phyloP scores from a whole-genome alignment of 495 filamentous ascomycete genomes.

The Chaetomium tenue region DNA sequence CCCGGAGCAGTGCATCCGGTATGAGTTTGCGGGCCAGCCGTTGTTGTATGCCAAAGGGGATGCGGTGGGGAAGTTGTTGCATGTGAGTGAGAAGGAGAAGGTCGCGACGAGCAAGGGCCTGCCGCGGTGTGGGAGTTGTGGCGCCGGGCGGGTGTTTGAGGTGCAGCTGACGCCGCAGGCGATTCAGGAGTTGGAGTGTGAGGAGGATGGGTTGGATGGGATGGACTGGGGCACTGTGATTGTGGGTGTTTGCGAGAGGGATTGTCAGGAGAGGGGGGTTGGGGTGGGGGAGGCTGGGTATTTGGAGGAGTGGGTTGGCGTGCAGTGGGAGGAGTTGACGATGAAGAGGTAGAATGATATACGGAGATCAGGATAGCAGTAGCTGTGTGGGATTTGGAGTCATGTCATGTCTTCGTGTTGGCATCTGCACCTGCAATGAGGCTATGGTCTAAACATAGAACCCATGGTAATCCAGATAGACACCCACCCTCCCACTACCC shows the following conservation, averaged over 20 bases:
- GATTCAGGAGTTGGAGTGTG: slow-evolving; percentile 82
- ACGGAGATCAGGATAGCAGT: background rate
- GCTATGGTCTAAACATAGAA: slow-evolving; percentile 27
- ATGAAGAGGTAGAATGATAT: slow-evolving; percentile 29
- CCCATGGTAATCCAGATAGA: slow-evolving; percentile 23
- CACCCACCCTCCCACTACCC: slow-evolving; percentile 24
- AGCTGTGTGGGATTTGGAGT: background rate
- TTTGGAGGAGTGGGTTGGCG: slow-evolving; percentile 92
- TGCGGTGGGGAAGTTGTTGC: slow-evolving; percentile 64
- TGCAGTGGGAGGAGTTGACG: slow-evolving; percentile 87
- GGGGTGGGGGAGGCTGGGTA: slow-evolving; percentile 48
- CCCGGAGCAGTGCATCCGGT: slow-evolving; percentile 89
- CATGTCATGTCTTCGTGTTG: slow-evolving; percentile 30
- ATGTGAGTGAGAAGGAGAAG: slow-evolving; percentile 21
- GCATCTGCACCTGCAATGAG: slow-evolving; percentile 29
- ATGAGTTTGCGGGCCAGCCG: slow-evolving; percentile 79
- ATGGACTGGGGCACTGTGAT: slow-evolving; percentile 99
- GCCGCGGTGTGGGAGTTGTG: slow-evolving; percentile 75
- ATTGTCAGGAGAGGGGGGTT: slow-evolving; percentile 35
- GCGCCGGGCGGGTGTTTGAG: slow-evolving; percentile 69
- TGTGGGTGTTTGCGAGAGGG: slow-evolving; percentile 69
- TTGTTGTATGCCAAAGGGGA: slow-evolving; percentile 79
- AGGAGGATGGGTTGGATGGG: slow-evolving; percentile 73
- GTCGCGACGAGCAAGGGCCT: slow-evolving; percentile 46
- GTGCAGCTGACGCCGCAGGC: slow-evolving; percentile 88